Conservation (phyloP, 208 protist genomes). For the Leishmania turanica region DNA sequence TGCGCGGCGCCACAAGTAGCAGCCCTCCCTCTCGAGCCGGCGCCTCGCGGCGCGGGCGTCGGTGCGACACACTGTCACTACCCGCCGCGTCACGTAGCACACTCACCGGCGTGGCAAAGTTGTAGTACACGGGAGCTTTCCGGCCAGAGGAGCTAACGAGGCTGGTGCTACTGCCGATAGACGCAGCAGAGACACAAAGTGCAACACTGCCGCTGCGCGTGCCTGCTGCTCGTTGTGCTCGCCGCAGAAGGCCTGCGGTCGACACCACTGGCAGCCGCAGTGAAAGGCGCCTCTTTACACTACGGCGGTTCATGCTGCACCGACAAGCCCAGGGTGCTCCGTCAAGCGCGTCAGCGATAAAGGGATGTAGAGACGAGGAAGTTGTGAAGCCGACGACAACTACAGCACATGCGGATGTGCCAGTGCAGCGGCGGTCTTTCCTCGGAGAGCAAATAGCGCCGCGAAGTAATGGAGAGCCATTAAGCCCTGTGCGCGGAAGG, state of each 20-base stretch:
- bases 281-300: not conserved
- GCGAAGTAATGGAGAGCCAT: not conserved
- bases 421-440: not conserved
- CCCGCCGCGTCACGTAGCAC: not conserved
- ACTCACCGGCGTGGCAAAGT: constrained; percentile 29
- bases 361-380: not conserved
- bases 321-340: not conserved
- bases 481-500: not conserved
- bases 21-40: constrained; percentile 4
- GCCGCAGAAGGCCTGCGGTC: not conserved
- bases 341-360: not conserved
- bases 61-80: not conserved
- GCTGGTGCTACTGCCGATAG: not conserved
- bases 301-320: not conserved
- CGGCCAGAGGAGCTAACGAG: not conserved
- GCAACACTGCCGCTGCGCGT: not conserved
- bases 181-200: not conserved
- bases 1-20: constrained; percentile 9
- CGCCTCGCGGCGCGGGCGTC: not conserved
- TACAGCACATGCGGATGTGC: not conserved
- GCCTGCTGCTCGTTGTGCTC: not conserved
- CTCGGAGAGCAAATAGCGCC: not conserved
- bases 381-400: not conserved
- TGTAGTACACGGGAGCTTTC: constrained; percentile 26
- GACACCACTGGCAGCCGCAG: not conserved